Base-by-base conservation (phyloP, 805 yeast genomes). In the Ogataea ramenticola region DNA sequence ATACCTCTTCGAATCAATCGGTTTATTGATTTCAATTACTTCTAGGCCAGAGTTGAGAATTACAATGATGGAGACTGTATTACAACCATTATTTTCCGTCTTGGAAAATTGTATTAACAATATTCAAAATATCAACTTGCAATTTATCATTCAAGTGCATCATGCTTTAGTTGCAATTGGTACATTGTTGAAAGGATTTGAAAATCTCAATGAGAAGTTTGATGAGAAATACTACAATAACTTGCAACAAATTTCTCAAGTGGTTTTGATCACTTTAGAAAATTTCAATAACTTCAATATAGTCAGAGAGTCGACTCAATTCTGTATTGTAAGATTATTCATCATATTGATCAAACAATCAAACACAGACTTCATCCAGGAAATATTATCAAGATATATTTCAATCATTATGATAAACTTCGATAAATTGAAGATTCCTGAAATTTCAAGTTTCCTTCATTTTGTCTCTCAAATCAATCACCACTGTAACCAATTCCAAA, bases 391-490 rank as follows among this genome's bases (percentile, higher is more conserved):
- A 49, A 81, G 86, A 57, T 74, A 89, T 48, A 78, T 93, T 46
- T 76, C 86, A 2, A 71, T 81, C 20, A 67, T 87, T 45, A 68
- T 86, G 56, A 70, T 71, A 26, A 70, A 76, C 21, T 72, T 76
- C 14, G 78, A 75, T 32, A 74, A 80, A 51, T 68, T 82, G 52
- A 77, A 75, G 46, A 63, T 75, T 12, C 66, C 70, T 43, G 96
- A 90, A 60, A 67, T 91, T 58, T 73, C 75, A 33, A 96, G 89
- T 56, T 88, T 93, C 57, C 66, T 89, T 44, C 76, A 91, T 34
- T 91, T 93, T 60, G 66, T 93, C 48, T 90, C 95, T 5, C 98
- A 93, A 64, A 76, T 93, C 48, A 77, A 85, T 42, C 97, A 91
- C 60, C 76, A 72, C 50, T 88, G 82, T 64, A 76, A 79, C 55